Percentiles rank a stretch among this genome's conserved stretches.
Conservation (phyloP, 495 filamentous ascomycete genomes). For the Aspergillus nidulans region DNA sequence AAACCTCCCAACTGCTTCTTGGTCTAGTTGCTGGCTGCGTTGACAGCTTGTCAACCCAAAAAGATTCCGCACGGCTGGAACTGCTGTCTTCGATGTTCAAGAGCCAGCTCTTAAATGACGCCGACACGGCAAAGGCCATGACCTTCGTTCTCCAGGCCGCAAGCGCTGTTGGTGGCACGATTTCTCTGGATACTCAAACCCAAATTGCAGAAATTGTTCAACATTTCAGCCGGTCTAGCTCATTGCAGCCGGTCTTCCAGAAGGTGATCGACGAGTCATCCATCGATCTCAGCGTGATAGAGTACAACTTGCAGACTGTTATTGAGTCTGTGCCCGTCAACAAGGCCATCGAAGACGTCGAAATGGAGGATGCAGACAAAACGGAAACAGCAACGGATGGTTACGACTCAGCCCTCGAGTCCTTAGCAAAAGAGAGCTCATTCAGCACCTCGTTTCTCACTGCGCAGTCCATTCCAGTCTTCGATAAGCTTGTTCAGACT, state of each 20-base stretch:
- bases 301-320: conserved; percentile 63
- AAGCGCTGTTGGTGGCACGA: conserved; percentile 29
- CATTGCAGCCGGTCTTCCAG: conserved; percentile 54
- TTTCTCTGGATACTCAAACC: conserved; percentile 50
- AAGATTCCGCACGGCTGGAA: conserved; percentile 51
- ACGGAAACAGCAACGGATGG: conserved; percentile 29
- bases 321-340: conserved; percentile 46
- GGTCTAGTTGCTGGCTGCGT: conserved; percentile 66
- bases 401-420: conserved; percentile 35
- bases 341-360: conserved; percentile 45
- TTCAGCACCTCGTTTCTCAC: conserved; percentile 35
- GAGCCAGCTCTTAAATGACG: conserved; percentile 54
- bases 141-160: conserved; percentile 52
- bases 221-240: conserved; percentile 49
- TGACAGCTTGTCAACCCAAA: conserved; percentile 57
- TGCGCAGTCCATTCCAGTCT: conserved; percentile 32
- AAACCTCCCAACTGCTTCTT: conserved; percentile 67
- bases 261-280: conserved; percentile 55
- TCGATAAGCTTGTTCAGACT: conserved; percentile 55
- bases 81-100: conserved; percentile 59
- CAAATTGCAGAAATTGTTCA: conserved; percentile 61
- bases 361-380: conserved; percentile 43
- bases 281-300: conserved; percentile 63
- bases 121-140: conserved; percentile 57
- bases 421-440: conserved; percentile 25